These are phyloP conservation scores for Suhomyces kilbournensis DNA, from an alignment of 805 yeast genomes.

Conservation along the genomic window DNA sequence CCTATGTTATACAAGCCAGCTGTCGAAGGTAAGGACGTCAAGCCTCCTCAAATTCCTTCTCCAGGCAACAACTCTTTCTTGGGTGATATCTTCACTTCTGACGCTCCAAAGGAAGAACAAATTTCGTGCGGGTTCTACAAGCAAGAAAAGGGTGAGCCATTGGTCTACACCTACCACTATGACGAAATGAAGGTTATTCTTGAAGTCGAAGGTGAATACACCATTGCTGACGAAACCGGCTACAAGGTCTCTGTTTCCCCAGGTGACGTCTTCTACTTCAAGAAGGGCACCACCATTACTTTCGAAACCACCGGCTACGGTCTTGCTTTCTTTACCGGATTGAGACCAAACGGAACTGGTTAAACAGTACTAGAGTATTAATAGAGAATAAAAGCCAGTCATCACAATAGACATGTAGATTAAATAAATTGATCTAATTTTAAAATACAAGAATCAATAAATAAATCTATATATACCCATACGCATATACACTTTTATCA, in stretches of 20 bases:
- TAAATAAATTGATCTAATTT: too few species aligned
- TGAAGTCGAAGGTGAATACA: slow-evolving; percentile 65
- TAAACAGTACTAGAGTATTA: background rate
- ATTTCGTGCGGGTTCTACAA: slow-evolving; percentile 67
- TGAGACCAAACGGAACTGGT: slow-evolving; percentile 42
- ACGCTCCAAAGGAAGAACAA: slow-evolving; percentile 57
- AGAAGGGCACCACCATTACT: slow-evolving; percentile 63
- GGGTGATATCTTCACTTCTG: slow-evolving; percentile 62
- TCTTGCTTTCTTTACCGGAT: slow-evolving; percentile 59
- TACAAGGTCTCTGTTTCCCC: slow-evolving; percentile 53
- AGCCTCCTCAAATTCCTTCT: slow-evolving; percentile 59
- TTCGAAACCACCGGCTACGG: slow-evolving; percentile 63
- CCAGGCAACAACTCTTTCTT: slow-evolving; percentile 69
- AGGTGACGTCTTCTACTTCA: slow-evolving; percentile 67
- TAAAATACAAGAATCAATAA: too few species aligned
- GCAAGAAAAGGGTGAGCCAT: slow-evolving; percentile 65
- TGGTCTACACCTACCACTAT: slow-evolving; percentile 59
- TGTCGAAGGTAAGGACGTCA: slow-evolving; percentile 49
- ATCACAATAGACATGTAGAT: background rate
- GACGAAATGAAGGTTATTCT: slow-evolving; percentile 64
- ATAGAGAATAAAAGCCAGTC: background rate
- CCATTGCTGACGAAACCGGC: slow-evolving; percentile 63
- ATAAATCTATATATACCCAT: too few species aligned
- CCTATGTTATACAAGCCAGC: slow-evolving; percentile 55
- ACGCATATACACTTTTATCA: too few species aligned